phyloP scores from a whole-genome alignment of 345 rosid species.

The Lumnitzera racemosa region DNA sequence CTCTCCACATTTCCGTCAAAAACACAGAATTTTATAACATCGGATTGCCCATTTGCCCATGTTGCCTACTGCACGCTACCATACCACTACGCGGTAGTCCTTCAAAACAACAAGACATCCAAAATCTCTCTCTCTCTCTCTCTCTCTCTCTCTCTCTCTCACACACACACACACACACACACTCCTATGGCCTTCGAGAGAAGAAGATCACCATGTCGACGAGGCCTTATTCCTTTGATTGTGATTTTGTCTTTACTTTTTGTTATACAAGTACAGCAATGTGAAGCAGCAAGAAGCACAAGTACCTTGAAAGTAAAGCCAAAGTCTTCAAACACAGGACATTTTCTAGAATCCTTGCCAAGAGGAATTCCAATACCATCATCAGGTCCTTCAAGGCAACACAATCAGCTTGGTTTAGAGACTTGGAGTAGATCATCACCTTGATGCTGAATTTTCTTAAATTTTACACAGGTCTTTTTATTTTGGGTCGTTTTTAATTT shows the following conservation, averaged over 20 bases:
- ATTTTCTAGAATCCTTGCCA: conserved; percentile 71
- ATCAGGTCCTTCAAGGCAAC: conserved; percentile 91
- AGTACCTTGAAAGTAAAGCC: conserved; percentile 2
- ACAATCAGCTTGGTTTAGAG: conserved; percentile 74
- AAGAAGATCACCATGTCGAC: neutral
- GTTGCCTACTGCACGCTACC: neutral
- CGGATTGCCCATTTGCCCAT: neutral
- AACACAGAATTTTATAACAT: neutral
- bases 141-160: no score
- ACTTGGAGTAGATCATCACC: conserved; percentile 48
- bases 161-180: neutral
- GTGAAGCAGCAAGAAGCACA: conserved; percentile 9
- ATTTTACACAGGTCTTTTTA: no score
- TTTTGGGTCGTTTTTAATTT: no score
- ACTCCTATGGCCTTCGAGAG: neutral
- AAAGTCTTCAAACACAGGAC: conserved; percentile 17
- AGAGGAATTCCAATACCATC: conserved; percentile 74
- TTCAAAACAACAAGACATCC: no score
- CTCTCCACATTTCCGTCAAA: neutral
- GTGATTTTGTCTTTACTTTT: neutral
- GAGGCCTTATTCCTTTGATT: neutral
- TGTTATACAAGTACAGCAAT: conserved; percentile 1
- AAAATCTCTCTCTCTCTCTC: no score
- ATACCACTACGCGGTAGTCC: no score
- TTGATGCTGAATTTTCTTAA: neutral